Evolutionary conservation across 73 alveolate genomes (phyloP), one percentile per base, ranked within the genome.

Genomic region (Paramecium primaurelia): DNA sequence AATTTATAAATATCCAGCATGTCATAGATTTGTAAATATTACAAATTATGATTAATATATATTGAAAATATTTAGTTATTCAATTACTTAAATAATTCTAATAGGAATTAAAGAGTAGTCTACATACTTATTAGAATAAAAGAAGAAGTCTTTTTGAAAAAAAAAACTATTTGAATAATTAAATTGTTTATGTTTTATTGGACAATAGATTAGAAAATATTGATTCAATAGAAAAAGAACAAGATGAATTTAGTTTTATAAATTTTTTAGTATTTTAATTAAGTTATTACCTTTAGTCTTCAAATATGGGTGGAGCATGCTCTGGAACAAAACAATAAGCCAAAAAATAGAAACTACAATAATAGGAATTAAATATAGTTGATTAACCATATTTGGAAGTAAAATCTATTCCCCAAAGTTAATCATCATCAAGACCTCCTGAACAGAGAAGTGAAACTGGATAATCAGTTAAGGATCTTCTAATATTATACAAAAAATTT

Each of bases 331-430:
- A 73, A 44, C 16, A 8, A 40, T 37, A 36, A 59, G 34, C 87
- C 37, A 73, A 73, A 44, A 34, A 40, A 40, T 40, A 40, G 87
- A 73, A 73, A 40, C 64, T 30, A 38, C 16, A 37, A 40, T 73
- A 73, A 73, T 38, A 73, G 59, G 87, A 73, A 38, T 73, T 73
- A 73, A 73, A 73, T 44, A 34, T 40, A 73, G 87, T 73, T 34
- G 87, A 73, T 1, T 73, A 73, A 40, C 87, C 87, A 73, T 73
- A 73, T 73, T 73, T 37, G 87, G 30, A 73, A 73, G 59, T 73
- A 5, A 8, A 34, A 38, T 73, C 87, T 8, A 20, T 37, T 28
- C 84, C 84, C 11, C 11, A 22, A 73, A 73, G 87, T 73, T 73
- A 73, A 40, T 44, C 60, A 30, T 73, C 40, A 37, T 73, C 87